phyloP scores from a whole-genome alignment of 2,329 filamentous ascomycete species.

The Xylaria sp. region DNA sequence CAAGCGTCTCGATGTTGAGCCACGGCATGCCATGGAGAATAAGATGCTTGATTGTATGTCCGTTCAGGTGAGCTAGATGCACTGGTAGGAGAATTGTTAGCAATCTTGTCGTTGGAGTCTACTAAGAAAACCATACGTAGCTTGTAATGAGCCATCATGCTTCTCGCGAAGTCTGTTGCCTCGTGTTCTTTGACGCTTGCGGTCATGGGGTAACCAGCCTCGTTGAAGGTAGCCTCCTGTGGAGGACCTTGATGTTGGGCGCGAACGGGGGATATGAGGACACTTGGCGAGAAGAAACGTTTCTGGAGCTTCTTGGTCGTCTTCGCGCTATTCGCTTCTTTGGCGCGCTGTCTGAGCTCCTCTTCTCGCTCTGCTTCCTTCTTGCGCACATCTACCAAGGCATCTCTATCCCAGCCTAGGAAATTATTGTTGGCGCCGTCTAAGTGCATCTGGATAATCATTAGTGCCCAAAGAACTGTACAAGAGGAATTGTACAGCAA shows the following conservation, averaged over 20 bases:
- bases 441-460: conserved; percentile 35
- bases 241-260: conserved; percentile 14
- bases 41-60: conserved; percentile 39
- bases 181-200: conserved; percentile 7
- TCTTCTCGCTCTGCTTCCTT: not conserved
- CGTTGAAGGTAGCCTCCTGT: not conserved
- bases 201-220: conserved; percentile 25
- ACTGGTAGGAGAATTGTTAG: conserved; percentile 32
- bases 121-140: conserved; percentile 20
- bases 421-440: conserved; percentile 21
- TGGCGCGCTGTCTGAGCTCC: too few relatives aligned
- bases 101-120: not conserved
- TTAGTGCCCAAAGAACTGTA: conserved; percentile 27
- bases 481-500: too few relatives aligned
- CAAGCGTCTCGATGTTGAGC: conserved; percentile 40
- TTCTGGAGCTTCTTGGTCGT: not conserved
- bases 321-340: not conserved
- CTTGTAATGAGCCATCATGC: conserved; percentile 27
- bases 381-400: not conserved
- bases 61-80: conserved; percentile 30
- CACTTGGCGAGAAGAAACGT: conserved; percentile 13
- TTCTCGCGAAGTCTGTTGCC: not conserved
- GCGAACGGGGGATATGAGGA: conserved; percentile 30
- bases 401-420: conserved; percentile 11
- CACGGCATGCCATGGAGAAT: conserved; percentile 44